Conservation (phyloP, 805 yeast species). For the Dipodascopsis tothii region DNA sequence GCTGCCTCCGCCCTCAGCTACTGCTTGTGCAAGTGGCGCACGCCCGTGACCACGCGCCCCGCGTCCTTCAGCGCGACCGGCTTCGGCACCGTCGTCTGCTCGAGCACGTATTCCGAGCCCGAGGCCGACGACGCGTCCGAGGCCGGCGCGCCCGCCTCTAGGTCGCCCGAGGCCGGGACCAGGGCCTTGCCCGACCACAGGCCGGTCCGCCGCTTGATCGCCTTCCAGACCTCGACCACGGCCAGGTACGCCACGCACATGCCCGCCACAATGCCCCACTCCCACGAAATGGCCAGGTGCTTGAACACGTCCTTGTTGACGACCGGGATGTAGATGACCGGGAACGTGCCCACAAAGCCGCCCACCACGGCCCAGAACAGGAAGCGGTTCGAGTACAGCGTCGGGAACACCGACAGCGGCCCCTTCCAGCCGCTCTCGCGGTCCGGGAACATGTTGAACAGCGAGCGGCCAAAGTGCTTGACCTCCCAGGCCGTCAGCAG, state of each 20-base stretch:
- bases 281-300: constrained; percentile 64
- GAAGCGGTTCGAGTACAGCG: constrained; percentile 66
- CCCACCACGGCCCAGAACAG: constrained; percentile 72
- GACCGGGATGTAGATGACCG: constrained; percentile 86
- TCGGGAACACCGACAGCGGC: constrained; percentile 35
- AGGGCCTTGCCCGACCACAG: constrained; percentile 17
- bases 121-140: neutral
- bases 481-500: constrained; percentile 81
- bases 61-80: no score
- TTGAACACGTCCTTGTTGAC: constrained; percentile 68
- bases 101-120: neutral
- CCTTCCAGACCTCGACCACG: constrained; percentile 63
- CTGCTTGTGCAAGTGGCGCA: no score
- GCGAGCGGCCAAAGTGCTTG: constrained; percentile 60
- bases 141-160: neutral
- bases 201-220: constrained; percentile 44
- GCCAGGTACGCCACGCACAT: constrained; percentile 53
- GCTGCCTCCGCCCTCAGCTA: no score
- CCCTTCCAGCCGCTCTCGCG: constrained; percentile 44
- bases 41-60: no score
- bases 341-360: constrained; percentile 67
- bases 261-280: constrained; percentile 67
- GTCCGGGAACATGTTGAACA: constrained; percentile 45
- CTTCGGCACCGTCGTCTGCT: no score
- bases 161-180: neutral